Evolutionary conservation across 805 yeast species (phyloP).

Genomic region (Isabelozyma gotoi): DNA sequence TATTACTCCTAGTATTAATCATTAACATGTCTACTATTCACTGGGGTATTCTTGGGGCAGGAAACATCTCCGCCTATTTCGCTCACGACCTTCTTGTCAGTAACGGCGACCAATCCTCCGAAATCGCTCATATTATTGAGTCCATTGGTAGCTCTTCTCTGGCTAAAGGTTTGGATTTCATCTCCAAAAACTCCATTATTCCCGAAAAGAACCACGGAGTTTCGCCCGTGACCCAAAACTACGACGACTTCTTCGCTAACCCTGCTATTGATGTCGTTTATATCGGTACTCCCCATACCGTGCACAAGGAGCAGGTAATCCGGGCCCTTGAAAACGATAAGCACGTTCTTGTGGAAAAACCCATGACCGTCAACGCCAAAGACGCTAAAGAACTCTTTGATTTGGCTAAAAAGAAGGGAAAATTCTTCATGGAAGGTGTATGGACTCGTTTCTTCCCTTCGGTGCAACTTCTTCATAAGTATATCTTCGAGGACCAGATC

Average conservation of each 20-base stretch:
- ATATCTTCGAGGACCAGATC: slow-evolving; percentile 38
- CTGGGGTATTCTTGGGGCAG: slow-evolving; percentile 54
- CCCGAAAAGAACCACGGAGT: slow-evolving; percentile 23
- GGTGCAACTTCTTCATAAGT: slow-evolving; percentile 29
- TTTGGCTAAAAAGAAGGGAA: slow-evolving; percentile 42
- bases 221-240: slow-evolving; percentile 26
- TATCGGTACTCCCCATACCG: slow-evolving; percentile 54
- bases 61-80: slow-evolving; percentile 47
- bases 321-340: slow-evolving; percentile 44
- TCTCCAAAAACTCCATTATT: slow-evolving; percentile 15
- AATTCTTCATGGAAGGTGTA: slow-evolving; percentile 58
- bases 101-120: slow-evolving; percentile 19
- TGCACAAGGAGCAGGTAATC: slow-evolving; percentile 47
- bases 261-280: slow-evolving; percentile 48
- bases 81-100: slow-evolving; percentile 36
- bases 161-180: slow-evolving; percentile 35
- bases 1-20: too few species aligned
- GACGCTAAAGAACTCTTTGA: slow-evolving; percentile 43
- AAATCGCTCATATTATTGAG: slow-evolving; percentile 29
- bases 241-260: slow-evolving; percentile 45
- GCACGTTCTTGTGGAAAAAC: slow-evolving; percentile 57
- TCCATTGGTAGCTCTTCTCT: slow-evolving; percentile 40
- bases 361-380: slow-evolving; percentile 47
- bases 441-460: slow-evolving; percentile 60
- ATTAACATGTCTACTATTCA: slow-evolving; percentile 10